phyloP scores from a whole-genome alignment of 169 alveolate genomes.

The Miamiensis avidus region DNA sequence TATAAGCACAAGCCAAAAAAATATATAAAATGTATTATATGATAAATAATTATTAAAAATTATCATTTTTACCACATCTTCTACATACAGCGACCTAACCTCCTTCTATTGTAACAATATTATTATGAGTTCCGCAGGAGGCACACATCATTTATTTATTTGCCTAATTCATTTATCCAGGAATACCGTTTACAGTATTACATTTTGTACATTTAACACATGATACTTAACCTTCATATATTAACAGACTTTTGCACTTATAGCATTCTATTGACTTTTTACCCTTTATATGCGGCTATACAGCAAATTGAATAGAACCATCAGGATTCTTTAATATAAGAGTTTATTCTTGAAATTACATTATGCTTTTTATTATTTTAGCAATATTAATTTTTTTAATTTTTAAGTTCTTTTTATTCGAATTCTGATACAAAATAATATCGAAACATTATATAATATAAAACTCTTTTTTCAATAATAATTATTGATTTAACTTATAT shows the following conservation, averaged over 20 bases:
- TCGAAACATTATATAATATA: too few relatives aligned
- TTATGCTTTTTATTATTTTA: too few relatives aligned
- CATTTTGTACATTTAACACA: background rate
- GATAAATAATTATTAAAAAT: too few relatives aligned
- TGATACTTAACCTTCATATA: background rate
- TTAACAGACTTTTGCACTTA: background rate
- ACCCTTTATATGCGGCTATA: background rate
- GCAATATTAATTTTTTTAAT: too few relatives aligned
- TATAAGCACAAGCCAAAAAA: too few relatives aligned
- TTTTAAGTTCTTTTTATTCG: background rate
- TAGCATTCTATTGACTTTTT: background rate
- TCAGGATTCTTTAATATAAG: background rate
- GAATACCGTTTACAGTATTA: background rate
- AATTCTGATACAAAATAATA: too few relatives aligned
- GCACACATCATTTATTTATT: background rate
- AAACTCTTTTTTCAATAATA: too few relatives aligned
- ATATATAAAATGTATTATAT: too few relatives aligned
- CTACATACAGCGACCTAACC: background rate
- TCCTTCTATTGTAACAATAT: background rate
- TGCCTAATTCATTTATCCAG: background rate
- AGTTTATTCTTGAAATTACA: background rate
- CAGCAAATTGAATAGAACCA: background rate
- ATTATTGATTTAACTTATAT: too few relatives aligned
- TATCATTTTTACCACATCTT: background rate
- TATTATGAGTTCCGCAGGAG: background rate